Conservation (phyloP, 805 yeast genomes). For the Candida saitoana region DNA sequence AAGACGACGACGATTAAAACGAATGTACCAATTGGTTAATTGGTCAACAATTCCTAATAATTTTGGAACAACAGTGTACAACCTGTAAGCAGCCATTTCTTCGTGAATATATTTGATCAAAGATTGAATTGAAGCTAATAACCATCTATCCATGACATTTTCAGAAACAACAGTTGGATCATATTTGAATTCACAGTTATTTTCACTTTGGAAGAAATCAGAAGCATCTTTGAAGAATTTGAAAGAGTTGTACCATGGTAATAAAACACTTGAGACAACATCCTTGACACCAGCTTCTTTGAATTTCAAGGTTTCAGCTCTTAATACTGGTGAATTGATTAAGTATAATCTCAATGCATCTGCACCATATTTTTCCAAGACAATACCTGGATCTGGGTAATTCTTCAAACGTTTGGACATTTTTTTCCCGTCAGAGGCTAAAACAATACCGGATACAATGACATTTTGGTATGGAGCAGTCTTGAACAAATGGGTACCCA, state of each 20-base stretch:
- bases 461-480: constrained; percentile 93
- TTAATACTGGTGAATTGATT: constrained; percentile 94
- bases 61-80: constrained; percentile 95
- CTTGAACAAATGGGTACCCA: constrained; percentile 92
- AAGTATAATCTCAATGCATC: constrained; percentile 94
- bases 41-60: constrained; percentile 84
- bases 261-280: constrained; percentile 88
- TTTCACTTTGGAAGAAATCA: constrained; percentile 73
- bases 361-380: constrained; percentile 89
- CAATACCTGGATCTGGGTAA: constrained; percentile 89
- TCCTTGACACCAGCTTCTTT: constrained; percentile 99
- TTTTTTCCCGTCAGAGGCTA: constrained; percentile 98
- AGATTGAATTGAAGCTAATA: constrained; percentile 92
- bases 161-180: constrained; percentile 61
- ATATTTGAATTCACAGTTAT: constrained; percentile 66
- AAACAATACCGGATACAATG: constrained; percentile 91
- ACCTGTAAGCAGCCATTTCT: constrained; percentile 87
- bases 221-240: constrained; percentile 95
- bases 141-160: constrained; percentile 97
- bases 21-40: constrained; percentile 97
- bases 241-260: constrained; percentile 99
- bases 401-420: constrained; percentile 98
- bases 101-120: constrained; percentile 78
- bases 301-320: constrained; percentile 94
- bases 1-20: constrained; percentile 96